These are phyloP conservation scores for Solanum bukasovii DNA, from an alignment of 257 asterid species.

Conservation along the genomic window DNA sequence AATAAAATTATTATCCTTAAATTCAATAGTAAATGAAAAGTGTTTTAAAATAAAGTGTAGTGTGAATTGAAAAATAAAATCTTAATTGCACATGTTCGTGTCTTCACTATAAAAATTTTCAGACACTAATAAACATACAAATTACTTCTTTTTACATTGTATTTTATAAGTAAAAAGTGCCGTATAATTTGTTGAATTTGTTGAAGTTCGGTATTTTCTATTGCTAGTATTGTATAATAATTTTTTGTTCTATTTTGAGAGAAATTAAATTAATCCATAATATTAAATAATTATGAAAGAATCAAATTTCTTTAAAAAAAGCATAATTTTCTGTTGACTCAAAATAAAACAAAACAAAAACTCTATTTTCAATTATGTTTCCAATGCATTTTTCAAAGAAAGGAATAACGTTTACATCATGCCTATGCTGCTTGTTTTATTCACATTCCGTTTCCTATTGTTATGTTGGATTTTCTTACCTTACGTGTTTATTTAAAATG, in stretches of 20 bases:
- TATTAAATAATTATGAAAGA: no score
- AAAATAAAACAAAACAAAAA: no score
- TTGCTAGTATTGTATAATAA: not conserved
- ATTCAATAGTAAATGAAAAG: not conserved
- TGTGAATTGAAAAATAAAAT: not conserved
- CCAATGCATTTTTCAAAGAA: no score
- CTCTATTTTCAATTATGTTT: not conserved
- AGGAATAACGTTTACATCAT: no score
- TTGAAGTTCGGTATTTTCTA: not conserved
- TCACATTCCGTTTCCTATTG: not conserved
- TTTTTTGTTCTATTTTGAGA: not conserved
- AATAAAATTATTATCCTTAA: not conserved
- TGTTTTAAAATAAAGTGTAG: not conserved
- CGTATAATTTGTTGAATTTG: no score
- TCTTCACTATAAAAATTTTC: no score
- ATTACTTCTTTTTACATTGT: no score
- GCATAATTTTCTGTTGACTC: not conserved
- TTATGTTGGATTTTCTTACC: not conserved
- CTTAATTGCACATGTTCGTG: no score
- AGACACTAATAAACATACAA: no score
- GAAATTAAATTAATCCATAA: no score
- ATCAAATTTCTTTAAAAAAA: no score
- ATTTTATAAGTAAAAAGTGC: not conserved
- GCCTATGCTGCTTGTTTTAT: not conserved
- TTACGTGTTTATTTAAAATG: not conserved